Conservation (phyloP, 2,329 filamentous ascomycete genomes). For the Alternaria rosae region DNA sequence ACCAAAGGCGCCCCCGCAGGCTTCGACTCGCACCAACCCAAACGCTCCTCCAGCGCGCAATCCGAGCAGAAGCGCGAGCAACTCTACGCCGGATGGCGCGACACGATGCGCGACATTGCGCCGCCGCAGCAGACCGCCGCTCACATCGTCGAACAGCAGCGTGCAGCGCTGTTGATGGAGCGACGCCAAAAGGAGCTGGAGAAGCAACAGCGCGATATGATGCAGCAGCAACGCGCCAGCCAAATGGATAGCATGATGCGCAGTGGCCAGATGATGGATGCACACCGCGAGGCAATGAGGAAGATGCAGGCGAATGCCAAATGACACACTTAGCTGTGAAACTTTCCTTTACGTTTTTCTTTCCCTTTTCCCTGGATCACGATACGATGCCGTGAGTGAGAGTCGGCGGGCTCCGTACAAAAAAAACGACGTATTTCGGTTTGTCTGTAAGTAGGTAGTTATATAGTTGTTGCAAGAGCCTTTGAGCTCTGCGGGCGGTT, state of each 20-base stretch:
- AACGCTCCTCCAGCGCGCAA: slow-evolving; percentile 34
- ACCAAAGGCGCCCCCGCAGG: slow-evolving; percentile 30
- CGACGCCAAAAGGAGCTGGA: slow-evolving; percentile 68
- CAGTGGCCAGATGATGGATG: slow-evolving; percentile 74
- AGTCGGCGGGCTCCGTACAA: too few relatives aligned
- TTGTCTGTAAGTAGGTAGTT: background rate
- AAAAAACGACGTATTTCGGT: too few relatives aligned
- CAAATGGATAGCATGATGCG: slow-evolving; percentile 79
- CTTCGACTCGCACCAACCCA: slow-evolving; percentile 51
- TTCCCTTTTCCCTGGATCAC: background rate
- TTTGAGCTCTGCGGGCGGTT: background rate
- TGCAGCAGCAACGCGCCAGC: slow-evolving; percentile 66
- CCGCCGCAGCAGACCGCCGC: slow-evolving; percentile 26
- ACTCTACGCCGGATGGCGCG: slow-evolving; percentile 47
- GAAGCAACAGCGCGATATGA: slow-evolving; percentile 65
- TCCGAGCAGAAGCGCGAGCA: slow-evolving; percentile 43
- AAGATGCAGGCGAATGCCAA: slow-evolving; percentile 74
- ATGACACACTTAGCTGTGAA: slow-evolving; percentile 30
- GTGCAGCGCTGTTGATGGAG: slow-evolving; percentile 63
- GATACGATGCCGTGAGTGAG: background rate
- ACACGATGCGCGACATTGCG: slow-evolving; percentile 39
- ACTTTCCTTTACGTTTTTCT: background rate
- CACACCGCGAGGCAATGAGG: slow-evolving; percentile 80
- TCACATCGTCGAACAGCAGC: slow-evolving; percentile 44
- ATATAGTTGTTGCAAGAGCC: background rate